Evolutionary conservation across 257 asterid genomes (phyloP).

Genomic region (Plantago ovata): DNA sequence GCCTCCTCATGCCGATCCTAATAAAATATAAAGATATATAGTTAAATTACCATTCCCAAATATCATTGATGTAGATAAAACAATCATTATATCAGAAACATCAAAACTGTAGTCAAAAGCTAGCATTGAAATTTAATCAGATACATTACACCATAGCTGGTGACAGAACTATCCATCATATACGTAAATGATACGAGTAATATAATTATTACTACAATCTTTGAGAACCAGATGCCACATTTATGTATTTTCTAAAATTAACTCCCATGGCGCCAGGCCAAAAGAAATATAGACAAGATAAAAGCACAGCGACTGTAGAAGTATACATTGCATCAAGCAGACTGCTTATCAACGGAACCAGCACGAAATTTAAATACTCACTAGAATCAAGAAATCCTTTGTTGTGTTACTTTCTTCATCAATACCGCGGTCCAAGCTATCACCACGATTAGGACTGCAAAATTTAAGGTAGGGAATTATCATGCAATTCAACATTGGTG

Average conservation of each 20-base stretch:
- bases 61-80: conserved; percentile 8
- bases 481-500: conserved; percentile 16
- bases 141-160: background rate
- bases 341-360: conserved; percentile 6
- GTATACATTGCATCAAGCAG: conserved; percentile 8
- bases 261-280: conserved; percentile 3
- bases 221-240: conserved; percentile 11
- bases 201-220: background rate
- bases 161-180: background rate
- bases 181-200: background rate
- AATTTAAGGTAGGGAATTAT: conserved; percentile 22
- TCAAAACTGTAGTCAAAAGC: background rate
- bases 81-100: conserved; percentile 2
- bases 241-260: background rate
- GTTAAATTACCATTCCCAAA: background rate
- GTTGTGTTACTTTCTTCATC: conserved; percentile 62
- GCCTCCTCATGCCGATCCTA: conserved; percentile 95
- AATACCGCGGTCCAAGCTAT: conserved; percentile 87
- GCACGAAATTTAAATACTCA: conserved; percentile 33
- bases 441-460: conserved; percentile 90
- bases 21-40: conserved; percentile 13
- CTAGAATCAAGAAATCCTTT: conserved; percentile 83
- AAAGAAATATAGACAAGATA: background rate
- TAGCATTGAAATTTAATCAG: background rate
- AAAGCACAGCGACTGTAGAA: conserved; percentile 2